Percentiles rank a stretch among this genome's conserved stretches.
These are phyloP conservation scores for Pyrenochaeta sp. DNA, from an alignment of 2,329 filamentous ascomycete genomes.

Conservation along the genomic window DNA sequence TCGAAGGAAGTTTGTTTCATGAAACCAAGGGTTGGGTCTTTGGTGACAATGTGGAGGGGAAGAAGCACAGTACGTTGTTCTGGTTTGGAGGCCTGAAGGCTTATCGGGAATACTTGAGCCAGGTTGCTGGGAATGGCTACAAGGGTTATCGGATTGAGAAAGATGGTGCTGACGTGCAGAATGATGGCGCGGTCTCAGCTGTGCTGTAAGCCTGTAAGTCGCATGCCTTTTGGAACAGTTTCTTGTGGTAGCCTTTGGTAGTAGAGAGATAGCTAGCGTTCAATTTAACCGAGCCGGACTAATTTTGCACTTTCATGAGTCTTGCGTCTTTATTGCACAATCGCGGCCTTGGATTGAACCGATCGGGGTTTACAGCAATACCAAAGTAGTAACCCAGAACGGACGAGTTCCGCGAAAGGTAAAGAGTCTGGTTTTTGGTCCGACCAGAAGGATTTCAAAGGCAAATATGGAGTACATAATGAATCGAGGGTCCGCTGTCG, in stretches of 20 bases:
- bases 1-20: conserved; percentile 40
- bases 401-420: too few relatives aligned
- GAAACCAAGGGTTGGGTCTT: conserved; percentile 49
- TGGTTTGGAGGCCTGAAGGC: conserved; percentile 40
- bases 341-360: background rate
- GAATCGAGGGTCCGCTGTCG: too few relatives aligned
- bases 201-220: too few relatives aligned
- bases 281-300: background rate
- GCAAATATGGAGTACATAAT: too few relatives aligned
- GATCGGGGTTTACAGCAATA: too few relatives aligned
- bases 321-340: background rate
- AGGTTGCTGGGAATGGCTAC: conserved; percentile 1
- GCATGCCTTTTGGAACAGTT: too few relatives aligned
- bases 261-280: too few relatives aligned
- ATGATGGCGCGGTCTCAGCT: background rate
- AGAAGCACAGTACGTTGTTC: conserved; percentile 46
- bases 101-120: conserved; percentile 5
- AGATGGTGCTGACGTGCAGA: background rate
- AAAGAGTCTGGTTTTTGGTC: too few relatives aligned
- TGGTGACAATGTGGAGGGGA: conserved; percentile 48
- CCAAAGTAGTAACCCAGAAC: too few relatives aligned
- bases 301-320: background rate
- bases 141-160: conserved; percentile 1
- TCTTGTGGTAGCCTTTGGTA: too few relatives aligned
- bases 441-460: too few relatives aligned